Evolutionary conservation across 2,329 filamentous ascomycete genomes (phyloP).

Genomic region (Kalmusia sp.): DNA sequence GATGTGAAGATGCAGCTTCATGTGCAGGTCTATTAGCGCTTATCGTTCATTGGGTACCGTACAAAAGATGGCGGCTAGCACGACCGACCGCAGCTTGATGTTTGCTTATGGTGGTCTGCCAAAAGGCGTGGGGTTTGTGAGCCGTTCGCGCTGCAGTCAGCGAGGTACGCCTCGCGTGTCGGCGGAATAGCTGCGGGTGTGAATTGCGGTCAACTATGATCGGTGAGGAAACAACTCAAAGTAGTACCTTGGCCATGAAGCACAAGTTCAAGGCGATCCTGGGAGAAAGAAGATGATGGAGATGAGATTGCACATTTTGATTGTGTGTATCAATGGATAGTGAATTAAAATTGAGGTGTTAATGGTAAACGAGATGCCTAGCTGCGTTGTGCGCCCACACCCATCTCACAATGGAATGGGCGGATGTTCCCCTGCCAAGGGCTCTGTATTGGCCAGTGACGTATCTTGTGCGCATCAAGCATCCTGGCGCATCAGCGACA

Average conservation of each 20-base stretch:
- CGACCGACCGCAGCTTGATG: neutral
- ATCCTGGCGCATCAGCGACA: conserved; percentile 1
- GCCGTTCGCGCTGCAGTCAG: conserved; percentile 5
- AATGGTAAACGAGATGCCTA: neutral
- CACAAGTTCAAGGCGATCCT: too few relatives aligned
- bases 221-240: too few relatives aligned
- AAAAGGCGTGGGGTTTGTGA: neutral
- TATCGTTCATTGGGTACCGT: conserved; percentile 1
- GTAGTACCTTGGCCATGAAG: too few relatives aligned
- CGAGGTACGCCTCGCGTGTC: neutral
- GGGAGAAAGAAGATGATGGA: too few relatives aligned
- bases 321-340: too few relatives aligned
- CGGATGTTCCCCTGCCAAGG: conserved; percentile 10
- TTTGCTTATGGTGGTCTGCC: conserved; percentile 3
- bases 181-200: conserved; percentile 1
- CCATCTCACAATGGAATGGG: too few relatives aligned
- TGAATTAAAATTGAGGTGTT: too few relatives aligned
- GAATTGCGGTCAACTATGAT: neutral
- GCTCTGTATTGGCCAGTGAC: conserved; percentile 2
- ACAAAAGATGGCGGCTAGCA: neutral
- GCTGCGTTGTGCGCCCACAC: too few relatives aligned
- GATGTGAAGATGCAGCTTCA: neutral
- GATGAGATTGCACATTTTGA: too few relatives aligned
- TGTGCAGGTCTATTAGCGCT: conserved; percentile 7
- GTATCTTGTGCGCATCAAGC: neutral